These are phyloP conservation scores for Coemansia biformis DNA, from an alignment of 192 early-diverging fungal species.

Conservation along the genomic window DNA sequence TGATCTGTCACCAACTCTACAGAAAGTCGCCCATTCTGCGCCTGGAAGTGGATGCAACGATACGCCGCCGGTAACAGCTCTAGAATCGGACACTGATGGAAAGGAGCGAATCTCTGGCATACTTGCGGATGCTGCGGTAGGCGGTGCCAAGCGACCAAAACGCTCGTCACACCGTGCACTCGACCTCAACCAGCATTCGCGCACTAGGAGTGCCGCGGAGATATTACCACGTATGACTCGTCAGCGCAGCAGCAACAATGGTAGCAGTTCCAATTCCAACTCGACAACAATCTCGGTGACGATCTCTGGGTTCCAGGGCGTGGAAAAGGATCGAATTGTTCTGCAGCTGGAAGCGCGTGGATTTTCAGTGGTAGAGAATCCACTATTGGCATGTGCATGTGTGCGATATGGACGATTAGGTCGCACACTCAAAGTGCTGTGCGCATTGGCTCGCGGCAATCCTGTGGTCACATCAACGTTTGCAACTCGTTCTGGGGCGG, in stretches of 20 bases:
- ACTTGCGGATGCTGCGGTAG: background rate
- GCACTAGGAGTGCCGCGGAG: too few species aligned
- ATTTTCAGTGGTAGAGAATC: conserved; percentile 21
- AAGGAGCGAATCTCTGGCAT: too few species aligned
- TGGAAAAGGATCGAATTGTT: background rate
- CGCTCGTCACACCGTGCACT: too few species aligned
- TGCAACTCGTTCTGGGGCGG: conserved; percentile 1
- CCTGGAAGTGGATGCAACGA: background rate
- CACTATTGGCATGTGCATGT: conserved; percentile 25
- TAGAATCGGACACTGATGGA: too few species aligned
- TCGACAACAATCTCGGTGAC: too few species aligned
- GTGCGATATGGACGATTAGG: conserved; percentile 20
- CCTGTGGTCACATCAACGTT: conserved; percentile 21
- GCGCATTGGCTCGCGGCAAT: conserved; percentile 33
- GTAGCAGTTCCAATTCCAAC: too few species aligned
- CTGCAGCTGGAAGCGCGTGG: conserved; percentile 6
- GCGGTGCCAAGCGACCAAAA: background rate
- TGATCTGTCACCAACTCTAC: background rate
- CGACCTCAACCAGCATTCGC: too few species aligned
- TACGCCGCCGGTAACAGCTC: background rate
- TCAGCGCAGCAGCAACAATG: background rate
- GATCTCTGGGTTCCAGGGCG: conserved; percentile 15
- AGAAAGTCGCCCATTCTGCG: background rate
- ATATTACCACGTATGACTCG: too few species aligned
- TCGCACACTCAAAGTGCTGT: conserved; percentile 43